Evolutionary conservation across 2,329 filamentous ascomycete species (phyloP).

Genomic region (Metarhizium robertsii): DNA sequence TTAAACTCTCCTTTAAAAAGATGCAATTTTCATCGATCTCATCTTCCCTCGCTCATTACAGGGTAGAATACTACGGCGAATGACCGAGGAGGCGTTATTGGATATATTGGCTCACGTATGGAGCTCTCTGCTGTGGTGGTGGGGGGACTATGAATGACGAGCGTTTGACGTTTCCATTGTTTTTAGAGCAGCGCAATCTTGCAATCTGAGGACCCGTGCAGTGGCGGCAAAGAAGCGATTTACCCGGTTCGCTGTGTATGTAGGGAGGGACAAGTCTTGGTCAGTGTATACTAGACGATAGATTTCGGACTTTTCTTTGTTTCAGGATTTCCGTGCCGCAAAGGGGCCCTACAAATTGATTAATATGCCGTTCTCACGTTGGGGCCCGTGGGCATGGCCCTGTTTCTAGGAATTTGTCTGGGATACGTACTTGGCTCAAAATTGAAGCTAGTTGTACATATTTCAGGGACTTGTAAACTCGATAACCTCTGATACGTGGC

Average conservation of each 20-base stretch:
- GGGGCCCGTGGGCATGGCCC: too few relatives aligned
- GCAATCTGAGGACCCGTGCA: neutral
- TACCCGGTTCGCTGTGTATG: neutral
- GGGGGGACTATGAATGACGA: slow-evolving; percentile 12
- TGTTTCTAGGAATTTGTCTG: too few relatives aligned
- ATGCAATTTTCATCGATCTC: neutral
- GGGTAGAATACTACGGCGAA: neutral
- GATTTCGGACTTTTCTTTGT: slow-evolving; percentile 4
- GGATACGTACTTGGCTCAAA: too few relatives aligned
- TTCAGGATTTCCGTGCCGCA: neutral
- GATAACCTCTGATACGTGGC: too few relatives aligned
- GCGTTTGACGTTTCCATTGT: slow-evolving; percentile 3
- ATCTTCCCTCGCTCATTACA: neutral
- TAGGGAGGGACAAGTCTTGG: neutral
- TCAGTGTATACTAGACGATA: slow-evolving; percentile 19
- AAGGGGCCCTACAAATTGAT: neutral
- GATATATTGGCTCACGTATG: neutral
- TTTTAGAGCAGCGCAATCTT: neutral
- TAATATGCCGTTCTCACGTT: neutral
- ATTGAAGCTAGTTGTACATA: too few relatives aligned
- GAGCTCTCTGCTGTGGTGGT: neutral
- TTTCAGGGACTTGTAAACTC: too few relatives aligned
- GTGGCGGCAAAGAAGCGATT: neutral
- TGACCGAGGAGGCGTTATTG: neutral
- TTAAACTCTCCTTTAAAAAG: neutral